Evolutionary conservation across 2,329 filamentous ascomycete genomes (phyloP), one percentile per base, ranked within the genome.

Genomic region (Nemania bipapillata): DNA sequence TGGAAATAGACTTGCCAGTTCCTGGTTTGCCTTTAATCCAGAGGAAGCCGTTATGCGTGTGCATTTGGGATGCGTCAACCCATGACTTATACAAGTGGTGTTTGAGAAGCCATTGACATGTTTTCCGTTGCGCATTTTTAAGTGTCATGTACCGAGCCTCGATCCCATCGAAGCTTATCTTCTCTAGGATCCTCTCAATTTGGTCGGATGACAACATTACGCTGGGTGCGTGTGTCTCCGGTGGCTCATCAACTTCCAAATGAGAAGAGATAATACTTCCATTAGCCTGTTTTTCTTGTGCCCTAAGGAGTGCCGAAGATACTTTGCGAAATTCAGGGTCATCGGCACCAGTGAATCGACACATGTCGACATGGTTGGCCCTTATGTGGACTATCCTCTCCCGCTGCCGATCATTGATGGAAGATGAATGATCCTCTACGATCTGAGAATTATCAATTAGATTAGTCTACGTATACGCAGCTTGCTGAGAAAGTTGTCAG

Each of bases 31-130:
- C 79, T 56, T 78, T 78, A 32, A 80, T 75, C 78, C 78, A 80
- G 7, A 80, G 65, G 37, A 80, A 75, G 6, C 73, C 69, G 45
- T 74, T 61, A 15, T 73, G 70, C 0, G 61, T 15, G 2, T 59
- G 1, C 3, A 73, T 28, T 28, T 75, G 68, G 1, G 52, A 56
- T 1, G 65, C 40, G 45, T 82, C 73, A 8, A 79, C 74, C 84
- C 83, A 85, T 20, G 70, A 65, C 4, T 69, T n/a, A 57, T 82
- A 85, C 7, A 75, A 63, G 0, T 75, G 53, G 7, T 77, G 76
- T 0, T 72, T 58, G 0, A 83, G 73, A 0, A 85, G 62, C 83
- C 83, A 86, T 52, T 73, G 50, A 49, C 83, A 84, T 1, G 83
- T 85, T 20, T 75, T 74, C 0, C 28, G 20, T 24, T 82, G 76